Conservation (phyloP, 164 flowering plant species). For the Chloranthus sessilifolius region DNA sequence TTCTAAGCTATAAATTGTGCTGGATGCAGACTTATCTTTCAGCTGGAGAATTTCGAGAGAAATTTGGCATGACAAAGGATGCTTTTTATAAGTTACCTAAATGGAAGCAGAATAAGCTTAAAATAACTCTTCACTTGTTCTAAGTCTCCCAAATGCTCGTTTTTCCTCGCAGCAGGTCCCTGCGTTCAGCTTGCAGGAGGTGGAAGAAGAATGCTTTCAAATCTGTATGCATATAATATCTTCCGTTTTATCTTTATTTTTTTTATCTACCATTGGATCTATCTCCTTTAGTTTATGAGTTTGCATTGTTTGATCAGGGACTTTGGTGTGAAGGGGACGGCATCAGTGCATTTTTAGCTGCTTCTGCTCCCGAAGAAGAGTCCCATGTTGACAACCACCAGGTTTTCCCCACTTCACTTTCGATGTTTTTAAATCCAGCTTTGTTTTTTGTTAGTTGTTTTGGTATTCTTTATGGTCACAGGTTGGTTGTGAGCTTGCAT, state of each 20-base stretch:
- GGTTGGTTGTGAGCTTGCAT: constrained; percentile 68
- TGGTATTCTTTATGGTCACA: constrained; percentile 53
- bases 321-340: constrained; percentile 46
- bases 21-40: constrained; percentile 76
- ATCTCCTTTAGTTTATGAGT: background rate
- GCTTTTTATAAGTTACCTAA: constrained; percentile 90
- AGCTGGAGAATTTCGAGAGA: constrained; percentile 75
- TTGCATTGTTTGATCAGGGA: constrained; percentile 25
- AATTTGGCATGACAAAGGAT: constrained; percentile 80
- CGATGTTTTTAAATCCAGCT: constrained; percentile 24
- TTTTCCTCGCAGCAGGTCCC: constrained; percentile 20
- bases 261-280: background rate
- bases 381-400: constrained; percentile 12
- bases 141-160: constrained; percentile 22
- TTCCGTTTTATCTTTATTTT: background rate
- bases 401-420: constrained; percentile 20
- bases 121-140: constrained; percentile 88
- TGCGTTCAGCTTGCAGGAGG: constrained; percentile 23
- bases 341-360: constrained; percentile 88
- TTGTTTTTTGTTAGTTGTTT: constrained; percentile 26
- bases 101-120: constrained; percentile 97
- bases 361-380: constrained; percentile 66
- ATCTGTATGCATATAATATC: constrained; percentile 26
- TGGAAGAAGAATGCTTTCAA: constrained; percentile 25
- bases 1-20: no score